These are phyloP conservation scores for Trichoderma erinaceum DNA, from an alignment of 495 filamentous ascomycete genomes.

Conservation along the genomic window DNA sequence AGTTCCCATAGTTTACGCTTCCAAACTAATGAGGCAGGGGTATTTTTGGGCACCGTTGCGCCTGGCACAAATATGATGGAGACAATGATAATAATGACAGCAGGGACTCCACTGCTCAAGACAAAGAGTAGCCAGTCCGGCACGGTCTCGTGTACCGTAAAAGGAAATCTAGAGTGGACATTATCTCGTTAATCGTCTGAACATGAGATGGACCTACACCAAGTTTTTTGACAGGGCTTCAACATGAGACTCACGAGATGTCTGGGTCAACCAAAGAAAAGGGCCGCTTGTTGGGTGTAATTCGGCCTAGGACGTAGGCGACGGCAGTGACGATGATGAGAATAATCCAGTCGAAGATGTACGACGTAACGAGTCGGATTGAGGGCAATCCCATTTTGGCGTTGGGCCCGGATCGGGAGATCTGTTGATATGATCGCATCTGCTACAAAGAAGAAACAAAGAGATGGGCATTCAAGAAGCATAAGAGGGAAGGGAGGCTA, in stretches of 20 bases:
- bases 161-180: constrained; percentile 61
- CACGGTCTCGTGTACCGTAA: constrained; percentile 66
- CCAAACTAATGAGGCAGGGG: constrained; percentile 57
- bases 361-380: constrained; percentile 31
- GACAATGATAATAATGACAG: constrained; percentile 62
- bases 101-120: constrained; percentile 52
- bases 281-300: constrained; percentile 52
- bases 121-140: constrained; percentile 51
- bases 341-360: constrained; percentile 44
- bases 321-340: constrained; percentile 34
- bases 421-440: neutral
- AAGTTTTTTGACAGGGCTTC: constrained; percentile 44
- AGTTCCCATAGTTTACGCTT: constrained; percentile 77
- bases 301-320: constrained; percentile 42
- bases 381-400: neutral
- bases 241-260: constrained; percentile 34
- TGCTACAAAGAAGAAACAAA: neutral
- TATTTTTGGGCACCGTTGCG: constrained; percentile 60
- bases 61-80: constrained; percentile 61
- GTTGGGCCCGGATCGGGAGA: neutral
- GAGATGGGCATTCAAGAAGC: neutral
- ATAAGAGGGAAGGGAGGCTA: neutral
- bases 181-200: constrained; percentile 47
- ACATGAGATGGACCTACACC: constrained; percentile 28
- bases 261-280: constrained; percentile 43